Conservation (phyloP, 352 stramenopile genomes). For the Globisporangium lucens region DNA sequence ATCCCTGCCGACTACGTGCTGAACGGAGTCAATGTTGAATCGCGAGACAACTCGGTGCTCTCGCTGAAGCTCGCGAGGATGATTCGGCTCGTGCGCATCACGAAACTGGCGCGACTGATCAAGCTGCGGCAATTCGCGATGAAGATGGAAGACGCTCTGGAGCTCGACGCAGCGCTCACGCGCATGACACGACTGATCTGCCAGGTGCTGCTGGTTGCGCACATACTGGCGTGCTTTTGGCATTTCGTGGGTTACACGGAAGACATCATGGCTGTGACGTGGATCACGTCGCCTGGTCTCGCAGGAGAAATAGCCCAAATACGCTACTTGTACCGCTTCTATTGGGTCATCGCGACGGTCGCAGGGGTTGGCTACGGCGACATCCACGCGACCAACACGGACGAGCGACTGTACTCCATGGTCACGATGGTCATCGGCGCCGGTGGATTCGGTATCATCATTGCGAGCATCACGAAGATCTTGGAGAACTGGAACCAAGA, state of each 20-base stretch:
- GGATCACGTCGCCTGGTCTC: slow-evolving; percentile 36
- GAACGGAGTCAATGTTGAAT: slow-evolving; percentile 7
- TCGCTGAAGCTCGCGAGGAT: slow-evolving; percentile 68
- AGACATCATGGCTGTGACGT: slow-evolving; percentile 35
- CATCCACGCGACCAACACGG: slow-evolving; percentile 64
- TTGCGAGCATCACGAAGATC: slow-evolving; percentile 84
- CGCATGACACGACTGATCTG: slow-evolving; percentile 62
- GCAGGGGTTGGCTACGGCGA: slow-evolving; percentile 84
- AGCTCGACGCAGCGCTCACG: slow-evolving; percentile 60
- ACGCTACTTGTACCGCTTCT: slow-evolving; percentile 79
- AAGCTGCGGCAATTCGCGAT: slow-evolving; percentile 69
- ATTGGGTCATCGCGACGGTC: slow-evolving; percentile 82
- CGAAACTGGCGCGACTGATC: slow-evolving; percentile 65
- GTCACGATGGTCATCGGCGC: slow-evolving; percentile 69
- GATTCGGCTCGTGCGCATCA: slow-evolving; percentile 60
- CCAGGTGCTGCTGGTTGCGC: slow-evolving; percentile 64
- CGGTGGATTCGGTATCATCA: slow-evolving; percentile 75
- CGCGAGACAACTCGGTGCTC: slow-evolving; percentile 38
- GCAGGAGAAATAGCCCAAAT: slow-evolving; percentile 24
- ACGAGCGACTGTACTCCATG: slow-evolving; percentile 72
- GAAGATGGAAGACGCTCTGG: slow-evolving; percentile 66
- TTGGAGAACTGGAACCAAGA: slow-evolving; percentile 78
- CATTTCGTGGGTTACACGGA: slow-evolving; percentile 56
- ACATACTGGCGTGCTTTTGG: slow-evolving; percentile 81
- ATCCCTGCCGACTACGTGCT: slow-evolving; percentile 57